Conservation (phyloP, 805 yeast genomes). For the Ogataea henricii region DNA sequence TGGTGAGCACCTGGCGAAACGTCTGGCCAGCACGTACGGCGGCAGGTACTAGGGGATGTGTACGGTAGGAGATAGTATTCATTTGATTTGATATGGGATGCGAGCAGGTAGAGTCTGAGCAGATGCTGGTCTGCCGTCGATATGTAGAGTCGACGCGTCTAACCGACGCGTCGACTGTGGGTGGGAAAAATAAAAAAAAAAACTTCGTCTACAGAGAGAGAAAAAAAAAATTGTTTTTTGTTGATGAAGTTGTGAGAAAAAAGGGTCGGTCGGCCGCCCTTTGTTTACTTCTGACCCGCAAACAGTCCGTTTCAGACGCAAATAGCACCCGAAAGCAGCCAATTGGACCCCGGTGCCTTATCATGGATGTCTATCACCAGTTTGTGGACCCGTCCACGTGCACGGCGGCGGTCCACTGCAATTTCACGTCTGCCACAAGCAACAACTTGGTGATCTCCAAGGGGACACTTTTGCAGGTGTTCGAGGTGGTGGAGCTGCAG, state of each 20-base stretch:
- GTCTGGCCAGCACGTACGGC: conserved; percentile 69
- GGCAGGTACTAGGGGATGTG: conserved; percentile 31
- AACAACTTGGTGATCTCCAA: conserved; percentile 68
- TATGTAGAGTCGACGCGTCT: no score
- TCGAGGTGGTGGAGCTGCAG: conserved; percentile 40
- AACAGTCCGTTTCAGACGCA: no score
- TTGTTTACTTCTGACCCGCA: background rate
- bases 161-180: background rate
- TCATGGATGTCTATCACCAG: conserved; percentile 81
- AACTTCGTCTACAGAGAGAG: no score
- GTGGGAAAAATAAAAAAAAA: no score
- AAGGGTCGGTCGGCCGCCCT: no score
- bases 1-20: conserved; percentile 60
- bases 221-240: background rate
- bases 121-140: no score
- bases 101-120: no score
- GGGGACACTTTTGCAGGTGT: conserved; percentile 69
- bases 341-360: background rate
- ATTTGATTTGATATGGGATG: no score
- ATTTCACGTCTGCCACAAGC: conserved; percentile 38
- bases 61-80: no score
- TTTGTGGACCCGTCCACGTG: conserved; percentile 76
- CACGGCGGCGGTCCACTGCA: conserved; percentile 55
- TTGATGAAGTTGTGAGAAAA: background rate
- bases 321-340: no score